Base-by-base conservation (phyloP, 1,284 basidiomycete species). In the Xanthoconium separans region DNA sequence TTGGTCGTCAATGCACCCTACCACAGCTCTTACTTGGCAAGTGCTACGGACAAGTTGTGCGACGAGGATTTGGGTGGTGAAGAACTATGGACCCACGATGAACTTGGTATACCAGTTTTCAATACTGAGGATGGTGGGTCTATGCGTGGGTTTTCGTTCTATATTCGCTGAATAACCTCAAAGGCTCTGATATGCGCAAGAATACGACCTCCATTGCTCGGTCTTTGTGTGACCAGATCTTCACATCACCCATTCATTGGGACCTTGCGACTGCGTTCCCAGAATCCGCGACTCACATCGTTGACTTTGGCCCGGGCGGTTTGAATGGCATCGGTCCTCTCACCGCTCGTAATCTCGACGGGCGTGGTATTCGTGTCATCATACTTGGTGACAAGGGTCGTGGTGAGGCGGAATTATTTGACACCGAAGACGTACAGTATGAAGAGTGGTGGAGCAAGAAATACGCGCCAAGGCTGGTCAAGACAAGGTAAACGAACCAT, bases 241-340 rank as follows among this genome's bases (percentile, higher is more conserved):
- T 97, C 72, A 91, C 87, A 6, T 82, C 82, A 48, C 92, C 91
- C 20, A 95, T 99, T 63, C 88, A 96, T 75, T 99, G 97, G 97
- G 77, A 81, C 47, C 86, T 88, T 69, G 95, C 95, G 5, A 95
- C 91, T 34, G 78, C 87, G 64, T 97, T 95, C 83, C 91, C 93
- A 1, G 79, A 87, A 53, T 82, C 87, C 10, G 93, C 95, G 0
- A 98, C 96, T 5, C 96, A 99, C 71, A 89, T 93, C 7, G 76
- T 99, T 63, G 97, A 98, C 74, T 98, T 99, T 68, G 97, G 96
- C 55, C 93, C 96, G 1, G 96, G 96, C 59, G 95, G 95, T 31
- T 71, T 92, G 55, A 93, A 90, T 62, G 96, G 96, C 45, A 96
- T 98, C 64, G 95, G 95, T 46, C 87, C 90, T 51, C 80, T 98